These are phyloP conservation scores for Suhomyces wounanorum DNA, from an alignment of 1,139 yeast species.

Conservation along the genomic window DNA sequence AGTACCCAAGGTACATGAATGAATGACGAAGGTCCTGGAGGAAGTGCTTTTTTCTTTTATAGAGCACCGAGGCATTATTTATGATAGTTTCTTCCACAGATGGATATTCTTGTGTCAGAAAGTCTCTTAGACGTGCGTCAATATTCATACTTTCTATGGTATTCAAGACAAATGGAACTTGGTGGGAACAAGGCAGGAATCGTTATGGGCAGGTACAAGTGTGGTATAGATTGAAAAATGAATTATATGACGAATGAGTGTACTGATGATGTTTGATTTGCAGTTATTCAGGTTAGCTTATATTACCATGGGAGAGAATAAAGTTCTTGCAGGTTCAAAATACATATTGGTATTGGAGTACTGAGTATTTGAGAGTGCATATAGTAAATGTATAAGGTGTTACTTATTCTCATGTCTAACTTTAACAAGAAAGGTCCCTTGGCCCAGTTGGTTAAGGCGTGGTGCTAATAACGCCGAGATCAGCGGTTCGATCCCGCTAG, in stretches of 20 bases:
- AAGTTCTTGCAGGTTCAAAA: background rate
- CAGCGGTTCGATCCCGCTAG: slow-evolving; percentile 88
- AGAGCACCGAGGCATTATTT: slow-evolving; percentile 39
- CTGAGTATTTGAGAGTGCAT: background rate
- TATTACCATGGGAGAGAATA: background rate
- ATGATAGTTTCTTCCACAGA: slow-evolving; percentile 38
- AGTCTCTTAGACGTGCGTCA: slow-evolving; percentile 30
- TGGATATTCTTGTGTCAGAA: slow-evolving; percentile 36
- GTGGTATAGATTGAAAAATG: background rate
- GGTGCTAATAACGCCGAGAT: slow-evolving; percentile 87
- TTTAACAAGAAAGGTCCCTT: slow-evolving; percentile 39
- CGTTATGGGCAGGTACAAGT: background rate
- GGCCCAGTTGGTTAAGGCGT: slow-evolving; percentile 92
- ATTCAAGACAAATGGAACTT: background rate
- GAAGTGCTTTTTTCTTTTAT: slow-evolving; percentile 43
- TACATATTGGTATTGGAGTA: background rate
- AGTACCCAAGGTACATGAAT: slow-evolving; percentile 31
- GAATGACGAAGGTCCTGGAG: slow-evolving; percentile 36
- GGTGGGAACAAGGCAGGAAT: background rate
- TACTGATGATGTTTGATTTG: background rate
- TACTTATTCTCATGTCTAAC: background rate
- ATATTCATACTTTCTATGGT: slow-evolving; percentile 14
- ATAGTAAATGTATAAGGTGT: background rate
- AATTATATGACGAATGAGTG: background rate
- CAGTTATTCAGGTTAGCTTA: background rate